Base-by-base conservation (phyloP, 768 basidiomycete genomes). In the Serendipita vermifera region DNA sequence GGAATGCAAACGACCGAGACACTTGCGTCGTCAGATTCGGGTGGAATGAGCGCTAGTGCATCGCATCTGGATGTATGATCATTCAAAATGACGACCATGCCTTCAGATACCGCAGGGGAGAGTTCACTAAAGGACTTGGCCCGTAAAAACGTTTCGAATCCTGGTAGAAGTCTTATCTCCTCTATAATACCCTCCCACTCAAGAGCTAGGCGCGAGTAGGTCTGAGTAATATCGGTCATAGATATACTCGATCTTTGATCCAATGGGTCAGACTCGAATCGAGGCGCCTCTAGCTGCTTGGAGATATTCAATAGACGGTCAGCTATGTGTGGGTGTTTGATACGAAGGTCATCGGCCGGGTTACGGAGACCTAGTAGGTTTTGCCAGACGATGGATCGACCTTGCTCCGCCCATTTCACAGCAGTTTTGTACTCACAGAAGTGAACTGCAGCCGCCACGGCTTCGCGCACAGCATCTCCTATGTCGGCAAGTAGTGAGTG, bases 321-420 rank as follows among this genome's bases (percentile, higher is more conserved):
- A n/a, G 61, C 61, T 7, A 62, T n/a, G 17, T 22, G 31, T 11
- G 55, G 39, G 26, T 5, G 59, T 56, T 5, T 13, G 11, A 20
- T 17, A 9, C 38, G 40, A 20, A 67, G 60, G 39, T 60, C 57
- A 43, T 68, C 65, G 3, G 64, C 36, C 6, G 67, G 61, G 4
- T 62, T 60, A 3, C 63, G 62, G 14, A 66, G 63, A 27, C 64
- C 58, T 20, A 60, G 46, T 5, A 66, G 33, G 38, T 67, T 63
- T 22, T 59, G 61, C 67, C 67, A 67, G 5, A 64, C 61, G 6
- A 64, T 53, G 9, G 62, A 62, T 2, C 64, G 63, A 2, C 65
- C 64, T 43, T 66, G 62, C 41, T 68, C 67, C 41, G 66, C 41
- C 61, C 66, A 64, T 58, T 66, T 62, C 9, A 67, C 27, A 3